Evolutionary conservation across 1,284 basidiomycete genomes (phyloP), one percentile per base, ranked within the genome.

Genomic region (Apiotrichum gracile): DNA sequence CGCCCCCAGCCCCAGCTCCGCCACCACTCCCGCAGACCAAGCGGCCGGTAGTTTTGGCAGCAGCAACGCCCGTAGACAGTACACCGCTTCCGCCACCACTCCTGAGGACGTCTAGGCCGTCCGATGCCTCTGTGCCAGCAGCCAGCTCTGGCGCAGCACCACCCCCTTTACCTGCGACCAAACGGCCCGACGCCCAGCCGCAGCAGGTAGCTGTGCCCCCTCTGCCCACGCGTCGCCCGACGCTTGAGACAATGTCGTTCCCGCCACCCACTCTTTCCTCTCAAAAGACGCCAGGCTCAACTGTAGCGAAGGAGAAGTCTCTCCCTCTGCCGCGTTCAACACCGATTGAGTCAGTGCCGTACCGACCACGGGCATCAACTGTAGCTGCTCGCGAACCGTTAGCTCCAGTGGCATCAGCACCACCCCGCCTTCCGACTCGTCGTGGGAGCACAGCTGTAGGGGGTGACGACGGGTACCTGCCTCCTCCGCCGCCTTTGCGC

Each of bases 401-500:
- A 39, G 34, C 31, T 13, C n/a, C 31, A 8, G 19, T 25, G 17
- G 38, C 19, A 3, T 29, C 31, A 21, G 10, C 51, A 34, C 37
- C 58, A 12, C 55, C 58, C 1, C 50, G 58, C 17, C 40, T 47
- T n/a, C 56, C 57, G 2, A 47, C 34, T 2, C 47, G 61, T 16
- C 55, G 52, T 16, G 40, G 26, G 12, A 53, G 48, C 21, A 9
- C 33, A 7, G 14, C 40, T 34, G n/a, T 33, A 9, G 21, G 33
- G 21, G n/a, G 37, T n/a, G 19, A 31, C 13, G 44, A 46, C 31
- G 10, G 22, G 8, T 47, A 47, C 31, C 37, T 24, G 14, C 56
- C 49, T 1, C 56, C 61, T 10, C 64, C 64, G 1, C 63, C 63
- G 17, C 61, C 61, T 4, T 17, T 57, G 21, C 64, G 64, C 2